phyloP scores from a whole-genome alignment of 148 eudicot genomes.

The Amaranthus palmeri region DNA sequence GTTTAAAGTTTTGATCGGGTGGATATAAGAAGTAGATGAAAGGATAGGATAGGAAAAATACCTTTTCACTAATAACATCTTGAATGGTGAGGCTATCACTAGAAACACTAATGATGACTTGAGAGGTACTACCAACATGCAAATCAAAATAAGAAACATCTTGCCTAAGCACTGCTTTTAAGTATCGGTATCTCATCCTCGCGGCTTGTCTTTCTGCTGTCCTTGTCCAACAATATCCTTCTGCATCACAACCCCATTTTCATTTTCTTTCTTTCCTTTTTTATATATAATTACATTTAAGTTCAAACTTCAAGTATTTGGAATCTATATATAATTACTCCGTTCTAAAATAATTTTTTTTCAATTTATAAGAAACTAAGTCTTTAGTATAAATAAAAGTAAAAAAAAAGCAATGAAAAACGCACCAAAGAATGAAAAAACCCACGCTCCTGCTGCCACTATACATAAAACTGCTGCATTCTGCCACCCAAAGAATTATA shows the following conservation, averaged over 20 bases:
- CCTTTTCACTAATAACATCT: constrained; percentile 79
- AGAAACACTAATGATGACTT: constrained; percentile 65
- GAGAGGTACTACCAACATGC: constrained; percentile 60
- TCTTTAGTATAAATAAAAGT: neutral
- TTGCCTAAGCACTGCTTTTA: constrained; percentile 76
- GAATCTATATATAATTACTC: too few relatives aligned
- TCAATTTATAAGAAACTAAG: too few relatives aligned
- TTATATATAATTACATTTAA: too few relatives aligned
- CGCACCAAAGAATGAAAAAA: constrained; percentile 75
- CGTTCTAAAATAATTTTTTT: too few relatives aligned
- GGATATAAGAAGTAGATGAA: neutral
- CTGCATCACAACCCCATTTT: constrained; percentile 19
- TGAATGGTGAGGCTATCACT: constrained; percentile 67
- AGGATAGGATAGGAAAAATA: neutral
- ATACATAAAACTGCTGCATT: constrained; percentile 52
- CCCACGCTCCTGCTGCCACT: constrained; percentile 60
- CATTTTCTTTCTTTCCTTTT: too few relatives aligned
- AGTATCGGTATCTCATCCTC: constrained; percentile 53
- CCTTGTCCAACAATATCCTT: constrained; percentile 86
- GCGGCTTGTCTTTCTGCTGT: constrained; percentile 80
- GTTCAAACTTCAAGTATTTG: too few relatives aligned
- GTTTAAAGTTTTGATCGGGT: too few relatives aligned
- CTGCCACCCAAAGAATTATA: constrained; percentile 35
- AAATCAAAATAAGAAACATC: constrained; percentile 76
- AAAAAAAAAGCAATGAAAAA: neutral